A percentile compares a stretch with the other conserved stretches of the same genome.
Evolutionary conservation across 352 stramenopile genomes (phyloP).

Genomic region (Globisporangium perplexum): DNA sequence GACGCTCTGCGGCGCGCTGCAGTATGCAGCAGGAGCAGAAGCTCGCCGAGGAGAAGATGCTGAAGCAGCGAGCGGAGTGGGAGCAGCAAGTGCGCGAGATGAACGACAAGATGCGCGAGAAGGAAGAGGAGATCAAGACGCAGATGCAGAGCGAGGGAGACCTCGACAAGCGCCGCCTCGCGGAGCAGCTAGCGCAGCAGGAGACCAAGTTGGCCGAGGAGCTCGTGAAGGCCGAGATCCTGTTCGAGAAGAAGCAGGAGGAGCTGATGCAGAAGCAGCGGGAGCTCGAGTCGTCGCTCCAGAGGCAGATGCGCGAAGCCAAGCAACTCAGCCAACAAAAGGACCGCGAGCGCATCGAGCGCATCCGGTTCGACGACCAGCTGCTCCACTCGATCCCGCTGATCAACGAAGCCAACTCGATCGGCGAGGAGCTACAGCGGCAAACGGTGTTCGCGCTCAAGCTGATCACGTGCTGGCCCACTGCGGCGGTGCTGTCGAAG

Average conservation of each 20-base stretch:
- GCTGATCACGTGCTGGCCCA: conserved; percentile 45
- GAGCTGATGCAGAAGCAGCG: conserved; percentile 61
- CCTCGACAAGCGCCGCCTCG: conserved; percentile 67
- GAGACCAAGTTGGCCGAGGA: conserved; percentile 75
- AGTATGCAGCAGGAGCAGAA: conserved; percentile 57
- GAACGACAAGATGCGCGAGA: conserved; percentile 70
- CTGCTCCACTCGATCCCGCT: conserved; percentile 73
- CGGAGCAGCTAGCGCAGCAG: conserved; percentile 66
- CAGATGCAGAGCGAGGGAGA: conserved; percentile 73
- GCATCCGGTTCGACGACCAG: conserved; percentile 73
- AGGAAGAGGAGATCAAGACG: conserved; percentile 65
- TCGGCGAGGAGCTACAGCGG: conserved; percentile 74
- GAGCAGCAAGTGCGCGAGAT: conserved; percentile 56
- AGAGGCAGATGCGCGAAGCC: conserved; percentile 80
- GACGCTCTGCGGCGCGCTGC: background rate
- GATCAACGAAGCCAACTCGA: conserved; percentile 84
- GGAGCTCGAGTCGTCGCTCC: conserved; percentile 60
- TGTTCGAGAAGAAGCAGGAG: conserved; percentile 71
- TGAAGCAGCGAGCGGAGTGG: conserved; percentile 64
- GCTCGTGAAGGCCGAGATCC: conserved; percentile 65
- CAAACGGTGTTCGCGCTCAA: conserved; percentile 61
- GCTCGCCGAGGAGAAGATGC: conserved; percentile 53
- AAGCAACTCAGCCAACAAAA: conserved; percentile 62
- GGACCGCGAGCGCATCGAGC: conserved; percentile 65
- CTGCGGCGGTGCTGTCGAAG: conserved; percentile 19